phyloP scores from a whole-genome alignment of 345 rosid genomes.

The Camelina laxa region DNA sequence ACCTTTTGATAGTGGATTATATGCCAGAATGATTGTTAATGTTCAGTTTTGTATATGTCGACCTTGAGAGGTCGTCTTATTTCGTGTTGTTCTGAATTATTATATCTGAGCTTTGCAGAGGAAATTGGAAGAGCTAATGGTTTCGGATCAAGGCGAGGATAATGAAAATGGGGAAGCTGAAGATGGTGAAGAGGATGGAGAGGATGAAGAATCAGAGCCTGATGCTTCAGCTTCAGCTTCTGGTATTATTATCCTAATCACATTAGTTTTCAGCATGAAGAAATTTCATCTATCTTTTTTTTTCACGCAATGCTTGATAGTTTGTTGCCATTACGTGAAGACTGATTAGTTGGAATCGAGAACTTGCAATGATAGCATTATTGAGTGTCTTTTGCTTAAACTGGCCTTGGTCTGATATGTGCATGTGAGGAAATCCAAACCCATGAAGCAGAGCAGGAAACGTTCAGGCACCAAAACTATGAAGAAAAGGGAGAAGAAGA shows the following conservation, averaged over 20 bases:
- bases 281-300: background rate
- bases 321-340: background rate
- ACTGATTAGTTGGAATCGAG: background rate
- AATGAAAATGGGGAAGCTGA: conserved; percentile 47
- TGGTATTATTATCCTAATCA: conserved; percentile 49
- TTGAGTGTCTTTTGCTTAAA: background rate
- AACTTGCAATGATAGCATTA: background rate
- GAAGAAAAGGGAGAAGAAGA: conserved; percentile 57
- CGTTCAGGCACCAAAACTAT: conserved; percentile 53
- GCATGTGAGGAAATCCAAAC: conserved; percentile 55
- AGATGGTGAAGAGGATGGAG: conserved; percentile 26
- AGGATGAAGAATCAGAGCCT: conserved; percentile 51
- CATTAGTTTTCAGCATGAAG: background rate
- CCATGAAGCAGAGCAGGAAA: conserved; percentile 60
- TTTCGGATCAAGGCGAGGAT: conserved; percentile 49
- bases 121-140: conserved; percentile 62
- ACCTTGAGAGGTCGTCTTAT: too few relatives aligned
- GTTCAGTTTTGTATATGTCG: background rate
- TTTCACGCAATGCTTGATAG: background rate
- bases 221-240: conserved; percentile 42
- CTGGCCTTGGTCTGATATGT: conserved; percentile 7
- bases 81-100: conserved; percentile 35
- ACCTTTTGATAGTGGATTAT: too few relatives aligned
- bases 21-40: background rate
- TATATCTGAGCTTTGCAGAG: conserved; percentile 62